Percentiles rank a stretch among this genome's conserved stretches.
These are phyloP conservation scores for Arachis stenosperma DNA, from an alignment of 306 rosid genomes.

Conservation along the genomic window DNA sequence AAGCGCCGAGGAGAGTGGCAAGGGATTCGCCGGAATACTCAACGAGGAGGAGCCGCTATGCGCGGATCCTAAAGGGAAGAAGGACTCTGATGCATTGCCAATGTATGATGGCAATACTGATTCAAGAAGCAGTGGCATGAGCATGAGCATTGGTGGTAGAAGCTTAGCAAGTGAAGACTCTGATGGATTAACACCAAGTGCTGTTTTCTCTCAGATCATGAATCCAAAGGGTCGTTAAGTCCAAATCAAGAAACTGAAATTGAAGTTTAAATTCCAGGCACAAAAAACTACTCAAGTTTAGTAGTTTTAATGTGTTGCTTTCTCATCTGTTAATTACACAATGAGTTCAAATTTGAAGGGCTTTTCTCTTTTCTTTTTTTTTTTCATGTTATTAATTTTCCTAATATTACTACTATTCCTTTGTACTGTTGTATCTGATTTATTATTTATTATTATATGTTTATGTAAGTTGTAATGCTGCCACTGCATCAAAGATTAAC, in stretches of 20 bases:
- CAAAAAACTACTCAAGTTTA: slow-evolving; percentile 19
- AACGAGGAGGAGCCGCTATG: slow-evolving; percentile 62
- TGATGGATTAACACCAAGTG: slow-evolving; percentile 95
- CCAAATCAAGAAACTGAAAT: not conserved
- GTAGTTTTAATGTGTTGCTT: slow-evolving; percentile 18
- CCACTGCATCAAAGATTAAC: slow-evolving; percentile 41
- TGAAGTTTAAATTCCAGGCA: slow-evolving; percentile 10
- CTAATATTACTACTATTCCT: slow-evolving; percentile 35
- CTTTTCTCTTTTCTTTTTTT: no score
- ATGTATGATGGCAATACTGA: slow-evolving; percentile 71
- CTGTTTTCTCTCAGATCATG: slow-evolving; percentile 99
- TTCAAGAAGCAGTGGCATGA: slow-evolving; percentile 91
- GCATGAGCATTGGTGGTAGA: slow-evolving; percentile 97
- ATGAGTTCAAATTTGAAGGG: slow-evolving; percentile 39
- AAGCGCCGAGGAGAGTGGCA: slow-evolving; percentile 91
- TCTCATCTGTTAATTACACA: slow-evolving; percentile 32
- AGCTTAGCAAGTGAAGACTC: slow-evolving; percentile 98
- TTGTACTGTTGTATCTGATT: slow-evolving; percentile 30
- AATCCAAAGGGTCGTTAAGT: slow-evolving; percentile 96
- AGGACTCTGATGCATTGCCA: slow-evolving; percentile 53
- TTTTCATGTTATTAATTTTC: slow-evolving; percentile 37
- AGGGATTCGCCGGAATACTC: slow-evolving; percentile 47
- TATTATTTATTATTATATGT: slow-evolving; percentile 33
- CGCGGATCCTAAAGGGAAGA: slow-evolving; percentile 64
- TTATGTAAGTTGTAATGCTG: slow-evolving; percentile 54